phyloP scores from a whole-genome alignment of 1,284 basidiomycete species.

The Tremellales sp. region DNA sequence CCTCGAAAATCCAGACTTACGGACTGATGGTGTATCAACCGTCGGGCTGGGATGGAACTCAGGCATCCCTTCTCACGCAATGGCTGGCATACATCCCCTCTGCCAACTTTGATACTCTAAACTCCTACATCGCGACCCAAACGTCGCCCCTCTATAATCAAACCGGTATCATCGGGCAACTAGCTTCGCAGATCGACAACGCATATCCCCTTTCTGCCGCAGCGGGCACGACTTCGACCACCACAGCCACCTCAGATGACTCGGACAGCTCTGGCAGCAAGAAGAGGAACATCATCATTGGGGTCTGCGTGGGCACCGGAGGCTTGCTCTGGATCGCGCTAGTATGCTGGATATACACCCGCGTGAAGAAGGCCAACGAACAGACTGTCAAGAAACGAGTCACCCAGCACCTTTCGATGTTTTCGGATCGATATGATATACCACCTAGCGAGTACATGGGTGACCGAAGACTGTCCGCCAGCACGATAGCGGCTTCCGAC shows the following conservation, averaged over 20 bases:
- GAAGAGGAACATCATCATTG: constrained; percentile 47
- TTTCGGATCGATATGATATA: constrained; percentile 24
- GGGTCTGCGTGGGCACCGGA: constrained; percentile 48
- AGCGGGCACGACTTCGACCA: constrained; percentile 8
- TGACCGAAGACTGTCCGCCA: constrained; percentile 30
- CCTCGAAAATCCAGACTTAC: constrained; percentile 39
- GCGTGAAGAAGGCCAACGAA: constrained; percentile 46
- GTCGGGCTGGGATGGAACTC: constrained; percentile 37
- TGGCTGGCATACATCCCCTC: constrained; percentile 49
- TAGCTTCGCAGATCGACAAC: constrained; percentile 47
- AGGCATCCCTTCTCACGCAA: constrained; percentile 42
- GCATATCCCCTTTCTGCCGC: constrained; percentile 44
- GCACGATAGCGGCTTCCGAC: constrained; percentile 45
- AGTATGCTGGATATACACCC: constrained; percentile 48
- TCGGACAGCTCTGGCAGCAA: constrained; percentile 19
- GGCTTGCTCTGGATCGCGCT: constrained; percentile 47
- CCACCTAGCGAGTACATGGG: constrained; percentile 17
- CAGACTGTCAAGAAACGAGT: constrained; percentile 45
- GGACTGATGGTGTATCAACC: constrained; percentile 49
- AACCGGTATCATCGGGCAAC: constrained; percentile 43
- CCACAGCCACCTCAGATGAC: constrained; percentile 1
- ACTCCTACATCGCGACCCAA: constrained; percentile 41
- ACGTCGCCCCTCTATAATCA: constrained; percentile 48
- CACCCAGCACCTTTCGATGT: constrained; percentile 49
- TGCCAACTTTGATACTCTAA: constrained; percentile 41